Evolutionary conservation across 179 eudicot genomes (phyloP).

Genomic region (Drosera spatulata): DNA sequence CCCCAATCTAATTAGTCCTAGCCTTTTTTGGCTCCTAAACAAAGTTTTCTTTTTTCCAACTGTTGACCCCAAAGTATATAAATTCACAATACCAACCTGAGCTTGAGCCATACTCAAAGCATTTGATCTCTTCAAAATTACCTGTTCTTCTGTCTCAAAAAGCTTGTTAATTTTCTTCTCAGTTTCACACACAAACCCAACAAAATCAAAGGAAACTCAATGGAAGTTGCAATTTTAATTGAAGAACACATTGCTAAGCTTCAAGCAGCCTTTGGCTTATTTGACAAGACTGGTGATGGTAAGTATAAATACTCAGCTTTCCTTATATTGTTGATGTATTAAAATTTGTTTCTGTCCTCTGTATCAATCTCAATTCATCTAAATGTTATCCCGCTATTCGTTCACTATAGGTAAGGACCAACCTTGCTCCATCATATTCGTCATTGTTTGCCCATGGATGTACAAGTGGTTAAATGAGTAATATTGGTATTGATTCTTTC

Average conservation of each 20-base stretch:
- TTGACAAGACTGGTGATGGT: slow-evolving; percentile 48
- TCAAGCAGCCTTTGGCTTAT: slow-evolving; percentile 38
- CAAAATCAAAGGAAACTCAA: slow-evolving; percentile 6
- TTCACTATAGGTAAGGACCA: background rate
- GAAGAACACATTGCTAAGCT: slow-evolving; percentile 40
- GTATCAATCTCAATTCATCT: background rate
- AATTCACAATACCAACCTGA: background rate
- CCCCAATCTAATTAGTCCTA: too few species aligned
- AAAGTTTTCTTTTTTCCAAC: too few species aligned
- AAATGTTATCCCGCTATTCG: background rate
- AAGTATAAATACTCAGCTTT: background rate
- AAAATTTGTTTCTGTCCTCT: background rate
- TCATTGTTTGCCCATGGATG: too few species aligned
- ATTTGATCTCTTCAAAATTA: background rate
- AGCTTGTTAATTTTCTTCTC: background rate
- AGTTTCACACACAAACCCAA: background rate
- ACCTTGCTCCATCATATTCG: background rate
- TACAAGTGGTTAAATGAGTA: background rate
- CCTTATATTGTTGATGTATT: background rate
- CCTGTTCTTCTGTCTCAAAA: background rate
- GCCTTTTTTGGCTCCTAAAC: too few species aligned
- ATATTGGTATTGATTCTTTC: too few species aligned
- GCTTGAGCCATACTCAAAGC: background rate
- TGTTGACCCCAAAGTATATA: too few species aligned
- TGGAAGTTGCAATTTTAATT: slow-evolving; percentile 25